Evolutionary conservation across 352 stramenopile species (phyloP).

Genomic region (Pythium vanterpoolii): DNA sequence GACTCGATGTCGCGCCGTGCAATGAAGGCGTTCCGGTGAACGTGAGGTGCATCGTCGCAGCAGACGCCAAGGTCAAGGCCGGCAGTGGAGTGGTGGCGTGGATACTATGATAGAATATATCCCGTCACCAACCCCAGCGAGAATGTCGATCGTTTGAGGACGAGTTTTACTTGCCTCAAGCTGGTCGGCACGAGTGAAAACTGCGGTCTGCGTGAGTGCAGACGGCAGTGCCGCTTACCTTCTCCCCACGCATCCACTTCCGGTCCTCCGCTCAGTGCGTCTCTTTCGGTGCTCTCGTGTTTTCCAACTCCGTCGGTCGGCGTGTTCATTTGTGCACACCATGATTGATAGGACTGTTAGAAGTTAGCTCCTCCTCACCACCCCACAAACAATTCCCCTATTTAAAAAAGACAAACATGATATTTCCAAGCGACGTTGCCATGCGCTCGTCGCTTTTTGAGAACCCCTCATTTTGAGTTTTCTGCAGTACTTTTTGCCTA

Average conservation of each 20-base stretch:
- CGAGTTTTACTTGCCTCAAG: neutral
- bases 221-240: neutral
- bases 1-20: constrained; percentile 15
- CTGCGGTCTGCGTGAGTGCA: neutral
- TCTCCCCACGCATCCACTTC: constrained; percentile 11
- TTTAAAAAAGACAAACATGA: constrained; percentile 29
- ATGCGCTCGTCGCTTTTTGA: constrained; percentile 6
- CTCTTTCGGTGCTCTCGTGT: constrained; percentile 9
- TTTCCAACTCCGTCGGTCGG: constrained; percentile 8
- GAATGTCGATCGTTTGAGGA: neutral
- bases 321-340: constrained; percentile 22
- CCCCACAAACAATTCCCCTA: constrained; percentile 13
- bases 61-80: constrained; percentile 1
- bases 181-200: neutral
- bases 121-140: neutral
- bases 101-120: neutral
- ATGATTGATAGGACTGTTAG: constrained; percentile 27
- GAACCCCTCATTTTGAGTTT: neutral
- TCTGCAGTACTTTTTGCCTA: neutral
- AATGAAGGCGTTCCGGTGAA: constrained; percentile 23
- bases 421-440: constrained; percentile 8
- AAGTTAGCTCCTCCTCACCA: constrained; percentile 17
- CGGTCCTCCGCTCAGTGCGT: neutral
- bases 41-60: constrained; percentile 1
- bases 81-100: constrained; percentile 10